Evolutionary conservation across 805 yeast genomes (phyloP).

Genomic region (Zygoascus biomembranicola): DNA sequence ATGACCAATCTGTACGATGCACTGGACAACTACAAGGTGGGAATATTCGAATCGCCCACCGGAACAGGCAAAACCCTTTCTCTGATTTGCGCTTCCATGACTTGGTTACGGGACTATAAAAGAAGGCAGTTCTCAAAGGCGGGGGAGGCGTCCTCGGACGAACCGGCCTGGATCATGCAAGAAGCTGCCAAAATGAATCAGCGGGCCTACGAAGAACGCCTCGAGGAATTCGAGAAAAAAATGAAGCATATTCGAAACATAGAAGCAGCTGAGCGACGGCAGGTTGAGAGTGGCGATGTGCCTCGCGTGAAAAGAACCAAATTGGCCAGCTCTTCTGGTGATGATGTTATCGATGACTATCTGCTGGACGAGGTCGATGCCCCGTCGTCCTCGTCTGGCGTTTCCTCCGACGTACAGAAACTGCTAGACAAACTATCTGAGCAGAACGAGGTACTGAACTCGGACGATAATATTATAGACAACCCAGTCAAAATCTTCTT

Average conservation of each 20-base stretch:
- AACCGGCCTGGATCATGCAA: slow-evolving; percentile 62
- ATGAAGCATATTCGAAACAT: slow-evolving; percentile 10
- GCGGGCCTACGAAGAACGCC: slow-evolving; percentile 13
- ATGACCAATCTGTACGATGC: slow-evolving; percentile 70
- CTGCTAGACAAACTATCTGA: slow-evolving; percentile 36
- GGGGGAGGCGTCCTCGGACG: slow-evolving; percentile 34
- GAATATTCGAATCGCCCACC: slow-evolving; percentile 86
- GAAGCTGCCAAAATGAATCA: slow-evolving; percentile 26
- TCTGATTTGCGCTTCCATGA: slow-evolving; percentile 72
- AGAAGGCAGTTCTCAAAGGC: slow-evolving; percentile 12
- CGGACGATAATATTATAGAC: slow-evolving; percentile 13
- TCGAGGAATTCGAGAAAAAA: slow-evolving; percentile 21
- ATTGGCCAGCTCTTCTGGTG: slow-evolving; percentile 8
- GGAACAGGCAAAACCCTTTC: slow-evolving; percentile 88
- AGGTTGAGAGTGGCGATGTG: slow-evolving; percentile 1
- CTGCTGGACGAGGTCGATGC: slow-evolving; percentile 29
- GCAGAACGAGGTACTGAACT: slow-evolving; percentile 15
- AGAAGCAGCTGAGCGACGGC: slow-evolving; percentile 10
- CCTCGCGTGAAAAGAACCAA: slow-evolving; percentile 12
- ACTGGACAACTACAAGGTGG: slow-evolving; percentile 51
- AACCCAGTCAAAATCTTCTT: slow-evolving; percentile 50
- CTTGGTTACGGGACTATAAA: slow-evolving; percentile 64
- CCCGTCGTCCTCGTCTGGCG: slow-evolving; percentile 17
- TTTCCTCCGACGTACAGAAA: slow-evolving; percentile 39
- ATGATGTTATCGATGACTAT: slow-evolving; percentile 3